A percentile compares a stretch with the other conserved stretches of the same genome.
Conservation (phyloP, 164 flowering plant species). For the Sedum album region DNA sequence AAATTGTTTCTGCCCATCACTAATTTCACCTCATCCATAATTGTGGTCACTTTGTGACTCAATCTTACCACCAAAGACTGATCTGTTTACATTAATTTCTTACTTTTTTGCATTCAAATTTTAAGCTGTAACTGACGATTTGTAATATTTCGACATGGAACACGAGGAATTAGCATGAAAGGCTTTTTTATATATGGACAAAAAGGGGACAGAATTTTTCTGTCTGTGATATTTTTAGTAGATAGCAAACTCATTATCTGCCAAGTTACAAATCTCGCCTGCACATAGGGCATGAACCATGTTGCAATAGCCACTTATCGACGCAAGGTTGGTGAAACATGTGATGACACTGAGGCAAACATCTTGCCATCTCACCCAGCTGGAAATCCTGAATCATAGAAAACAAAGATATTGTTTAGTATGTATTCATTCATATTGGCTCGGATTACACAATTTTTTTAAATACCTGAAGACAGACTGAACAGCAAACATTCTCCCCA, state of each 20-base stretch:
- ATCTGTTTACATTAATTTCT: too few relatives aligned
- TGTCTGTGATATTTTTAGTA: neutral
- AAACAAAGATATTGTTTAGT: neutral
- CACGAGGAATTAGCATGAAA: neutral
- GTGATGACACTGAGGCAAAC: constrained; percentile 80
- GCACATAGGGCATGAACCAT: constrained; percentile 88
- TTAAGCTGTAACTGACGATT: neutral
- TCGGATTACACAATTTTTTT: neutral
- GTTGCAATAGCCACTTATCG: constrained; percentile 80
- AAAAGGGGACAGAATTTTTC: constrained; percentile 1
- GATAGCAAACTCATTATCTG: neutral
- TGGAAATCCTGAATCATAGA: constrained; percentile 55
- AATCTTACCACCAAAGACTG: too few relatives aligned
- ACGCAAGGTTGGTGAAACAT: constrained; percentile 90
- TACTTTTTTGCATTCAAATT: too few relatives aligned
- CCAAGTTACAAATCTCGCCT: constrained; percentile 61
- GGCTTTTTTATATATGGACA: constrained; percentile 6
- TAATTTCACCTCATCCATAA: neutral
- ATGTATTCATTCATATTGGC: neutral
- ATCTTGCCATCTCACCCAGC: constrained; percentile 68
- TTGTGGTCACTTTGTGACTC: too few relatives aligned
- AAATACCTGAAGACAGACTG: constrained; percentile 88
- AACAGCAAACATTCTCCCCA: constrained; percentile 71
- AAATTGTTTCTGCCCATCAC: neutral
- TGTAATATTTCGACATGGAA: neutral